Evolutionary conservation across 179 eudicot genomes (phyloP).

Genomic region (Silene noctiflora): DNA sequence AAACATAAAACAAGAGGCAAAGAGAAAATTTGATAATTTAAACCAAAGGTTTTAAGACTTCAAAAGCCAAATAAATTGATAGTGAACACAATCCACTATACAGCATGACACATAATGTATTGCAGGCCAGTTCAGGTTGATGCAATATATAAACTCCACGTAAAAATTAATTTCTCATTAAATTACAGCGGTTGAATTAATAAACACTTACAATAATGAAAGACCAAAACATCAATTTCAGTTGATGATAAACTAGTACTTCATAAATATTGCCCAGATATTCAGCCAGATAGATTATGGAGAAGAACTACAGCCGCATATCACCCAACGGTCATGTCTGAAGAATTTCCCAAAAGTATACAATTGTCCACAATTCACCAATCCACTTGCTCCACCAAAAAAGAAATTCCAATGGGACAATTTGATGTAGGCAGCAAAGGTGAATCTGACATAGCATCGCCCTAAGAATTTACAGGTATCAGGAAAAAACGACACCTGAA

Average conservation of each 20-base stretch:
- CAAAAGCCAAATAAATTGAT: background rate
- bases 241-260: background rate
- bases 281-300: conserved; percentile 9
- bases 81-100: background rate
- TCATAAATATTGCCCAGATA: background rate
- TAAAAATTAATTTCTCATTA: background rate
- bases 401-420: background rate
- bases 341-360: conserved; percentile 9
- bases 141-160: background rate
- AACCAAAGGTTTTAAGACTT: background rate
- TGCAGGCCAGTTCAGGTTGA: background rate
- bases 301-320: background rate
- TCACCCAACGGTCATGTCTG: background rate
- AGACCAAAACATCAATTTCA: background rate
- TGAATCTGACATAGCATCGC: background rate
- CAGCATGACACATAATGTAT: background rate
- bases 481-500: background rate
- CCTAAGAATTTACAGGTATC: background rate
- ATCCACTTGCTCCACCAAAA: background rate
- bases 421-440: background rate
- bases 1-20: background rate
- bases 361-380: background rate
- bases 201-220: background rate
- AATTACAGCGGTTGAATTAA: background rate
- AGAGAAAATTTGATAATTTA: background rate